Evolutionary conservation across 1,284 basidiomycete species (phyloP).

Genomic region (Earliella scabrosa): DNA sequence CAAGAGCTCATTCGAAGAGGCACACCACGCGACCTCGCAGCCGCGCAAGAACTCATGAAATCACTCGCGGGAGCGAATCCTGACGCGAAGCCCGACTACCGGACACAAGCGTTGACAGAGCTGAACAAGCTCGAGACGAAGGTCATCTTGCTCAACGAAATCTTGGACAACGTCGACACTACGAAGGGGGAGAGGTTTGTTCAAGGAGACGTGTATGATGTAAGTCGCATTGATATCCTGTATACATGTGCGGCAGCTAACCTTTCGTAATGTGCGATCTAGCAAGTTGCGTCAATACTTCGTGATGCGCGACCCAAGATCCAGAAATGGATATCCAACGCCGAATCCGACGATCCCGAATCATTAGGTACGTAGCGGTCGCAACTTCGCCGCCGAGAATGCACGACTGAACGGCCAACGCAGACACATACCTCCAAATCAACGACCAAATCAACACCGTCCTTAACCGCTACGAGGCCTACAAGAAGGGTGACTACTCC

Average conservation of each 20-base stretch:
- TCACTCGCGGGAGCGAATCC: slow-evolving; percentile 94
- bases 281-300: slow-evolving; percentile 92
- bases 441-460: slow-evolving; percentile 98
- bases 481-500: slow-evolving; percentile 86
- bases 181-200: slow-evolving; percentile 74
- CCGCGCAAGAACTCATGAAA: slow-evolving; percentile 99
- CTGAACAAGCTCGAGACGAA: slow-evolving; percentile 95
- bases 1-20: slow-evolving; percentile 98
- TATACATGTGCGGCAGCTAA: neutral
- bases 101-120: slow-evolving; percentile 86
- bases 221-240: slow-evolving; percentile 41
- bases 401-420: neutral
- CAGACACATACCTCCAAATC: slow-evolving; percentile 92
- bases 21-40: slow-evolving; percentile 93
- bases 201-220: slow-evolving; percentile 94
- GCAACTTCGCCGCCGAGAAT: neutral
- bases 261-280: neutral
- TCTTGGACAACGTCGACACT: slow-evolving; percentile 91
- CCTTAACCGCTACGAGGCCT: slow-evolving; percentile 88
- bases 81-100: slow-evolving; percentile 92
- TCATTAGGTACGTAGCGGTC: slow-evolving; percentile 70
- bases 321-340: slow-evolving; percentile 98
- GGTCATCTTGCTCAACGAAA: slow-evolving; percentile 93
- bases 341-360: slow-evolving; percentile 81
- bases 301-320: slow-evolving; percentile 89